Conservation (phyloP, 2,329 filamentous ascomycete species). For the Hypomyces perniciosus region DNA sequence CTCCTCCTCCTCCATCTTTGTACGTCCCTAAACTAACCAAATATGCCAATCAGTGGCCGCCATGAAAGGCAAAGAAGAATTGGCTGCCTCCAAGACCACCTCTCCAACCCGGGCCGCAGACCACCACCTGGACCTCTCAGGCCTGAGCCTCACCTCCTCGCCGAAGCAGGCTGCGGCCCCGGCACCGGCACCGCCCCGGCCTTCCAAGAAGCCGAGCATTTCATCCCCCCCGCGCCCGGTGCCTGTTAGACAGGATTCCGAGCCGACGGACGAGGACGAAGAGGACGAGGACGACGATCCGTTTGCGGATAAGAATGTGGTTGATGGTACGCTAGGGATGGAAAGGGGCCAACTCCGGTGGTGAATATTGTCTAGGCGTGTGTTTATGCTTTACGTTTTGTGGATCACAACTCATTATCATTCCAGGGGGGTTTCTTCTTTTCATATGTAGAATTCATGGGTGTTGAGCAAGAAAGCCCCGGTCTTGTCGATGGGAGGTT, state of each 20-base stretch:
- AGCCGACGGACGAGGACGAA: conserved; percentile 41
- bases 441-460: too few species aligned
- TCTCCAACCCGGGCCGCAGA: conserved; percentile 36
- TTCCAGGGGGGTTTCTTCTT: too few species aligned
- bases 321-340: conserved; percentile 26
- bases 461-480: too few species aligned
- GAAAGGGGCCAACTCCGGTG: conserved; percentile 5
- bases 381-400: too few species aligned
- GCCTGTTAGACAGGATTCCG: conserved; percentile 21
- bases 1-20: conserved; percentile 10
- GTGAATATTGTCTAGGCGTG: not conserved
- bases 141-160: conserved; percentile 37
- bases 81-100: conserved; percentile 30
- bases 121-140: conserved; percentile 34
- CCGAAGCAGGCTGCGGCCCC: conserved; percentile 39
- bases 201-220: conserved; percentile 42
- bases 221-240: conserved; percentile 26
- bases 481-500: too few species aligned
- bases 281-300: conserved; percentile 81
- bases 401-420: too few species aligned
- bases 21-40: not conserved
- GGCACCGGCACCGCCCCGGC: conserved; percentile 34
- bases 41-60: conserved; percentile 39
- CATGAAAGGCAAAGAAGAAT: conserved; percentile 44
- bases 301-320: conserved; percentile 76